These are phyloP conservation scores for Mediolabrus comicus DNA, from an alignment of 108 stramenopile species.

Conservation along the genomic window DNA sequence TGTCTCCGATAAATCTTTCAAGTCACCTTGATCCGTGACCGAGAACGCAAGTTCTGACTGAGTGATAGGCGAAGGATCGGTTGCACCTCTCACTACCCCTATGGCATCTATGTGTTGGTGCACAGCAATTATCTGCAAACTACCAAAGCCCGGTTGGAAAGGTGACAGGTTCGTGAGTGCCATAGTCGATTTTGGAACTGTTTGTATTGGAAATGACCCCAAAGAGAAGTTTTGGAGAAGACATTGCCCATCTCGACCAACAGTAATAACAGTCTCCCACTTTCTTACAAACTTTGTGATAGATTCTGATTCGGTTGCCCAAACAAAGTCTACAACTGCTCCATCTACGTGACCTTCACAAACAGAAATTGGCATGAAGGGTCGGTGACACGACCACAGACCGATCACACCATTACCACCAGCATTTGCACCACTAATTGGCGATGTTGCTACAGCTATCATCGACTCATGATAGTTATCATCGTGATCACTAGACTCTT, in stretches of 20 bases:
- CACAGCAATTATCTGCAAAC: slow-evolving; percentile 72
- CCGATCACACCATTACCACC: slow-evolving; percentile 69
- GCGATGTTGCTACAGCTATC: slow-evolving; percentile 82
- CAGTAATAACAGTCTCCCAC: slow-evolving; percentile 80
- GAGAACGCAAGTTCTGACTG: slow-evolving; percentile 51
- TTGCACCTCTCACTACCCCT: slow-evolving; percentile 38
- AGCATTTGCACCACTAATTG: slow-evolving; percentile 66
- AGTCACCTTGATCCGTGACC: slow-evolving; percentile 70
- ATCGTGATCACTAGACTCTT: slow-evolving; percentile 14
- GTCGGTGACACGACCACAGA: slow-evolving; percentile 72
- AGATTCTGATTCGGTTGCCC: slow-evolving; percentile 31
- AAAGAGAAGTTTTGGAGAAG: slow-evolving; percentile 72
- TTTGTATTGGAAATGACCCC: slow-evolving; percentile 65
- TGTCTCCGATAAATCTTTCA: slow-evolving; percentile 46
- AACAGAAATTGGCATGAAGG: slow-evolving; percentile 76
- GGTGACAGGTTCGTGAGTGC: slow-evolving; percentile 85
- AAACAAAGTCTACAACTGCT: slow-evolving; percentile 73
- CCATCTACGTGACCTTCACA: slow-evolving; percentile 78
- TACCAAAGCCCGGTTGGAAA: slow-evolving; percentile 77
- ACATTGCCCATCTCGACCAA: slow-evolving; percentile 80
- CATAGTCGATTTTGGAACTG: slow-evolving; percentile 76
- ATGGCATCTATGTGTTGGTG: slow-evolving; percentile 67
- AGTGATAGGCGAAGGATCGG: background rate
- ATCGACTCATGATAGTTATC: slow-evolving; percentile 60
- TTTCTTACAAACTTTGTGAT: slow-evolving; percentile 11